Conservation (phyloP, 202 grass and related monocot genomes). For the Elaeis oleifera region DNA sequence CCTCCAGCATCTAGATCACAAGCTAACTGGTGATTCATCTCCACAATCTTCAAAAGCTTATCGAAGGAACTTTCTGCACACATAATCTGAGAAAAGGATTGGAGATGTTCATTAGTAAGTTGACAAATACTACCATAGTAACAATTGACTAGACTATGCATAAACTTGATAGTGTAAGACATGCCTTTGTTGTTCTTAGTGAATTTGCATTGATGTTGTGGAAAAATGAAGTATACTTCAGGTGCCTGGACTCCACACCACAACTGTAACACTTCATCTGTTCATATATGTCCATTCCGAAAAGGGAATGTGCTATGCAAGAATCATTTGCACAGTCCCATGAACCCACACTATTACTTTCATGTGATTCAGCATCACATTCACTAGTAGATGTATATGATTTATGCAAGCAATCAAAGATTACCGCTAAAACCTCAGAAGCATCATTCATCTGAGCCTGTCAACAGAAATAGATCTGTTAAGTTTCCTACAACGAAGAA, state of each 20-base stretch:
- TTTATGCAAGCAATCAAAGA: conserved; percentile 92
- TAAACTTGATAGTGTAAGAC: conserved; percentile 7
- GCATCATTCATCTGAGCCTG: conserved; percentile 99
- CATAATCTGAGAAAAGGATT: conserved; percentile 47
- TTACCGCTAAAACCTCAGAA: conserved; percentile 86
- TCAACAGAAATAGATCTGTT: conserved; percentile 11
- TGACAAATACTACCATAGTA: too few relatives aligned
- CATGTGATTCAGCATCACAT: conserved; percentile 38
- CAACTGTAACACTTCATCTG: conserved; percentile 84
- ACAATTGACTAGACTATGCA: too few relatives aligned
- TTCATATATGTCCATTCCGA: conserved; percentile 90
- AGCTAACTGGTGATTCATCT: conserved; percentile 74
- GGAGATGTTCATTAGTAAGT: too few relatives aligned
- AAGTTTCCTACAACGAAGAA: background rate
- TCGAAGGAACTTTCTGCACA: conserved; percentile 75
- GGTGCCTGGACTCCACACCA: conserved; percentile 57
- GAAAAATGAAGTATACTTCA: conserved; percentile 95
- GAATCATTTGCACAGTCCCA: conserved; percentile 85
- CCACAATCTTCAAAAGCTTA: conserved; percentile 82
- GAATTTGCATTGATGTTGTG: conserved; percentile 95
- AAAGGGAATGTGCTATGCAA: conserved; percentile 78
- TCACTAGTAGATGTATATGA: conserved; percentile 48
- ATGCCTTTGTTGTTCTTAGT: conserved; percentile 80
- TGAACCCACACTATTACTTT: conserved; percentile 49
- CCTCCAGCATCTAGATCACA: conserved; percentile 83